Conservation (phyloP, 2,329 filamentous ascomycete genomes). For the Diaporthe nobilis region DNA sequence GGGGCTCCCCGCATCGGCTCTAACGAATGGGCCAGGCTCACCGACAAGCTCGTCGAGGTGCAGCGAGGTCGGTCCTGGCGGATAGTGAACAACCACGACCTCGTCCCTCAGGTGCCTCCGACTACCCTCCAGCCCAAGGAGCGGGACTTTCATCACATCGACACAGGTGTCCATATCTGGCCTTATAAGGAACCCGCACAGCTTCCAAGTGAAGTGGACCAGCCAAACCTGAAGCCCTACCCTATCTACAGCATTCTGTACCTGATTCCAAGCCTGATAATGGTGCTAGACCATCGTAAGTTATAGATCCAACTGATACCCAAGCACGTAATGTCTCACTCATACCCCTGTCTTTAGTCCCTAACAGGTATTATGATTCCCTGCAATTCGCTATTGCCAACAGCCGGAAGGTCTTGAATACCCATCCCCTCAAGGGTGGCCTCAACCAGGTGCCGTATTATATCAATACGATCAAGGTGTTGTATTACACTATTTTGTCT, state of each 20-base stretch:
- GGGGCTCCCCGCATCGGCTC: slow-evolving; percentile 13
- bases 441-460: background rate
- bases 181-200: background rate
- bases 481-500: background rate
- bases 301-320: background rate
- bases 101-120: background rate
- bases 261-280: background rate
- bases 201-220: background rate
- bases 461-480: background rate
- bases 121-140: background rate
- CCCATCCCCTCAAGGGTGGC: background rate
- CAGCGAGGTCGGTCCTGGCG: background rate
- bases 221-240: background rate
- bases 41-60: background rate
- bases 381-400: background rate
- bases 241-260: slow-evolving; percentile 3
- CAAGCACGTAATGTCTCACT: background rate
- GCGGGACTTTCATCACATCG: background rate
- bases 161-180: background rate
- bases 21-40: background rate
- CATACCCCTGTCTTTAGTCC: background rate
- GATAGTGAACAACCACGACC: slow-evolving; percentile 13
- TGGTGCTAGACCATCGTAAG: slow-evolving; percentile 18
- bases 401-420: background rate
- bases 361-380: slow-evolving; percentile 2